Base-by-base conservation (phyloP, 1,284 basidiomycete species). In the Anthracocystis walkeri region DNA sequence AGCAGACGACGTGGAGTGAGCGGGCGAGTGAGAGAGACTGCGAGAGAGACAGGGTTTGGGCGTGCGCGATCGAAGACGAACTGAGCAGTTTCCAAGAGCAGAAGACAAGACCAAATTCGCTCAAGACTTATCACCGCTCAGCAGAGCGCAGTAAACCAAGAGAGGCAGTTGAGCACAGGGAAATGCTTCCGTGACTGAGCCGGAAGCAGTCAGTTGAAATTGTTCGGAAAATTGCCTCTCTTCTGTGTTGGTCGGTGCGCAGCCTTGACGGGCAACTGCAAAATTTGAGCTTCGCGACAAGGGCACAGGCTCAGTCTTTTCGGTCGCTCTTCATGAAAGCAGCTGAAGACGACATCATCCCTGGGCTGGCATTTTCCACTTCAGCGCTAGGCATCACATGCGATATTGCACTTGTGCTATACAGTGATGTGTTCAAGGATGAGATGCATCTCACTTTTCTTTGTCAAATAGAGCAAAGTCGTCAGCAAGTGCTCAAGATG, bases 31-130 rank as follows among this genome's bases (percentile, higher is more conserved):
- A 38, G 35, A 38, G 35, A 38, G 35, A n/a, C n/a, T n/a, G n/a
- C n/a, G n/a, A 38, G 11, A 38, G 35, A 38, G 35, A 38, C 35
- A 38, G 35, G 35, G 35, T 38, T 38, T 40, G 27, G 29, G 23
- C 21, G 18, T 48, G 51, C 54, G 56, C 56, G 56, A 65, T 65
- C 56, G 63, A 48, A 45, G 16, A 20, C 23, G 35, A 48, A 29
- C 16, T 27, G 18, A 23, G 40, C 25, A 12, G 11, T 38, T 38
- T 38, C 35, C 35, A 14, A 38, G 12, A 38, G 35, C 35, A 16
- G 12, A 38, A 38, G 14, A 14, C 12, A 38, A 11, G 35, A 38
- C 35, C 35, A 38, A 29, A 29, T 8, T 8, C 8, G 29, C 29
- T 29, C 16, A 21, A 3, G 55, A 23, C 48, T 29, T 5, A 27